These are phyloP conservation scores for Schoenoplectus triqueter DNA, from an alignment of 202 grass and related monocot genomes.

Conservation along the genomic window DNA sequence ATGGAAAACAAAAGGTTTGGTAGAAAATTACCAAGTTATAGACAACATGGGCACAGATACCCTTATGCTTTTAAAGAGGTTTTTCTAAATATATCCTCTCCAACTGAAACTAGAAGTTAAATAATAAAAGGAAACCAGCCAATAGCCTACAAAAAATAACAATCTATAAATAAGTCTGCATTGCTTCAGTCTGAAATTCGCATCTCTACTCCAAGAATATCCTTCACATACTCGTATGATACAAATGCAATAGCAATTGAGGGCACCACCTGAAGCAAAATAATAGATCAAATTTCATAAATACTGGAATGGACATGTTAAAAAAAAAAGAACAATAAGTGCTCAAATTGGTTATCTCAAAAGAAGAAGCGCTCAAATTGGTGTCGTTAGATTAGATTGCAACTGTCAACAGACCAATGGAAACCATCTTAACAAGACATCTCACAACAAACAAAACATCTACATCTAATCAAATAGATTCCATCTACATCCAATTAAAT, in stretches of 20 bases:
- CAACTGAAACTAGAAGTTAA: constrained; percentile 53
- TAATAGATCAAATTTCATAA: not conserved
- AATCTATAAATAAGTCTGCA: not conserved
- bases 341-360: no score
- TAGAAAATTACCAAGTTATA: constrained; percentile 57
- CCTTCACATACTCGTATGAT: constrained; percentile 90
- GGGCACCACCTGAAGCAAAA: constrained; percentile 73
- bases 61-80: constrained; percentile 52
- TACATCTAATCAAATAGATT: not conserved
- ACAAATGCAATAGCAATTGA: constrained; percentile 98
- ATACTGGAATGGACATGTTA: not conserved
- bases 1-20: constrained; percentile 54
- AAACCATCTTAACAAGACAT: not conserved
- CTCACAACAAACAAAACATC: not conserved
- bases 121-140: constrained; percentile 5
- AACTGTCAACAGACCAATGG: not conserved
- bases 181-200: constrained; percentile 87
- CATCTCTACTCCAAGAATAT: constrained; percentile 97
- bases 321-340: no score
- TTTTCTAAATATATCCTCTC: constrained; percentile 54
- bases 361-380: no score
- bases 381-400: not conserved
- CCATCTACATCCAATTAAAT: not conserved
- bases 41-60: constrained; percentile 60
- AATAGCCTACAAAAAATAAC: constrained; percentile 67